A percentile compares a stretch with the other conserved stretches of the same genome.
Evolutionary conservation across 2,329 filamentous ascomycete genomes (phyloP).

Genomic region (Alternaria novae-zelandiae): DNA sequence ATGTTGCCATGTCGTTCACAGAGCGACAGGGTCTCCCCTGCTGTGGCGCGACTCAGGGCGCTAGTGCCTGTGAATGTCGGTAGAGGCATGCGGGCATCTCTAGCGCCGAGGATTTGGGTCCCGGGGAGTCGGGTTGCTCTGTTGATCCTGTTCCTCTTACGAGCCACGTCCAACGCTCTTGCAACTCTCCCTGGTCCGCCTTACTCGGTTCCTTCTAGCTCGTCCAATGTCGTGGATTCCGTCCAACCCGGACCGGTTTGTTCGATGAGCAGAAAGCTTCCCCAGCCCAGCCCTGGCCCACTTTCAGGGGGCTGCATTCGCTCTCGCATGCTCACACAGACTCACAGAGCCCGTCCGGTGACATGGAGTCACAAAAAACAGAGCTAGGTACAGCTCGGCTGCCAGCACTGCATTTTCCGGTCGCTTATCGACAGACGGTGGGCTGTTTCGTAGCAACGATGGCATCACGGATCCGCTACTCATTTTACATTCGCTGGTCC

Average conservation of each 20-base stretch:
- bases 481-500: constrained; percentile 42
- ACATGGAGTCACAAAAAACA: constrained; percentile 38
- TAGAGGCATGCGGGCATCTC: constrained; percentile 8
- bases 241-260: constrained; percentile 39
- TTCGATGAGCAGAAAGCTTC: constrained; percentile 35
- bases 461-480: constrained; percentile 35
- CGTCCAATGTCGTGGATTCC: constrained; percentile 45
- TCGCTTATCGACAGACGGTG: constrained; percentile 34
- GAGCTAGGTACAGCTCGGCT: constrained; percentile 22
- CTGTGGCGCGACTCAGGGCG: constrained; percentile 9
- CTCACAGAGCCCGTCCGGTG: constrained; percentile 29
- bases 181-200: constrained; percentile 39
- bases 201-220: constrained; percentile 41
- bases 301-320: constrained; percentile 40
- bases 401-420: constrained; percentile 40
- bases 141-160: constrained; percentile 42
- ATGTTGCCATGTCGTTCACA: constrained; percentile 41
- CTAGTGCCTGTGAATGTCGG: constrained; percentile 4
- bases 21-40: constrained; percentile 20
- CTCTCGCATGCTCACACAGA: constrained; percentile 20
- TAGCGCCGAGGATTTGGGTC: constrained; percentile 14
- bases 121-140: constrained; percentile 32
- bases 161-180: constrained; percentile 46
- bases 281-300: constrained; percentile 41
- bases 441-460: constrained; percentile 33